Conservation (phyloP, 2,329 filamentous ascomycete genomes). For the Fusarium armeniacum region DNA sequence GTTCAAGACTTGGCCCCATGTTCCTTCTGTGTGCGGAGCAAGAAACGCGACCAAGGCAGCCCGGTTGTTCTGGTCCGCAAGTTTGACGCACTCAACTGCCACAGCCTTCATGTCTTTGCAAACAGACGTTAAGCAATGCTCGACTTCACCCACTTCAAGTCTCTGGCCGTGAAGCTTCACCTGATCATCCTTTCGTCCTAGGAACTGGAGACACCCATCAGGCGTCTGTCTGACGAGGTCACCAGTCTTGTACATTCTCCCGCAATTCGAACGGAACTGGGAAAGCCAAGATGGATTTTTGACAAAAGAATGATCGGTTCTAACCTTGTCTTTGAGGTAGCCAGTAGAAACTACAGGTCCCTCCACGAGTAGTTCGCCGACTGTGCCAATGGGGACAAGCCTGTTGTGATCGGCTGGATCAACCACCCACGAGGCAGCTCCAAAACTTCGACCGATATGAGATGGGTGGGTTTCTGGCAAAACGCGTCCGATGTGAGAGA, state of each 20-base stretch:
- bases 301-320: background rate
- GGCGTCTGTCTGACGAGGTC: slow-evolving; percentile 8
- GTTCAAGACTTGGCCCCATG: background rate
- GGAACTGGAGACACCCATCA: background rate
- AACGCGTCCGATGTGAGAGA: slow-evolving; percentile 6
- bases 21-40: background rate
- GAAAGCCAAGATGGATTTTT: background rate
- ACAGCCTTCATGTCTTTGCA: background rate
- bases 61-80: background rate
- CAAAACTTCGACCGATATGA: background rate
- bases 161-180: slow-evolving; percentile 13
- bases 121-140: background rate
- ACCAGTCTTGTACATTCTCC: slow-evolving; percentile 10
- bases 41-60: slow-evolving; percentile 6
- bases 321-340: slow-evolving; percentile 3
- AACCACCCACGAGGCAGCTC: background rate
- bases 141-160: slow-evolving; percentile 12
- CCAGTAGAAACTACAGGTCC: background rate
- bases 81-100: slow-evolving; percentile 15
- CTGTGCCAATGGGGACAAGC: slow-evolving; percentile 5
- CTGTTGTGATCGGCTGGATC: background rate
- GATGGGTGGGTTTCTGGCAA: background rate
- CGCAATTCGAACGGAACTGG: background rate
- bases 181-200: slow-evolving; percentile 13
- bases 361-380: background rate